phyloP scores from a whole-genome alignment of 1,139 yeast species.

The Dujonia santamariae region DNA sequence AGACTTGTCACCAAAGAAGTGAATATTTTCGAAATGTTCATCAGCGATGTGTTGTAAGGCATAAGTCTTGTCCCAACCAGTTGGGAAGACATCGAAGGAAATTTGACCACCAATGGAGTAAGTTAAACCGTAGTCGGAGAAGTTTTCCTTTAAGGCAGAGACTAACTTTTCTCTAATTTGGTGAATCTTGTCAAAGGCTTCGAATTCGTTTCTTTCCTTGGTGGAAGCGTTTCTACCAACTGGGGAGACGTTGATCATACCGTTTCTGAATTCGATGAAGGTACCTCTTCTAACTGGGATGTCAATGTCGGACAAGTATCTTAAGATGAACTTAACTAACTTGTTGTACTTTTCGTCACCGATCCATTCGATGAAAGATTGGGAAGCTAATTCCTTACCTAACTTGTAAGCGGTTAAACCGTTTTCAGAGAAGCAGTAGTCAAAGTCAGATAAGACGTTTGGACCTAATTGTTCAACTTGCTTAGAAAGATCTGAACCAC shows the following conservation, averaged over 20 bases:
- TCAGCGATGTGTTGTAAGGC: slow-evolving; percentile 87
- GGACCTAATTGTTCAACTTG: slow-evolving; percentile 95
- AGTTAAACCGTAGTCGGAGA: slow-evolving; percentile 81
- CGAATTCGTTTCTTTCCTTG: slow-evolving; percentile 89
- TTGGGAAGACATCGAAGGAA: slow-evolving; percentile 98
- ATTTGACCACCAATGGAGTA: slow-evolving; percentile 99
- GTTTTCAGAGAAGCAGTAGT: slow-evolving; percentile 95
- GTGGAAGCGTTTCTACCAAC: slow-evolving; percentile 97
- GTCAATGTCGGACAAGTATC: slow-evolving; percentile 81
- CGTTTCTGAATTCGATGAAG: slow-evolving; percentile 96
- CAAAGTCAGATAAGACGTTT: slow-evolving; percentile 74
- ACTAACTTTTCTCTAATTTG: slow-evolving; percentile 82
- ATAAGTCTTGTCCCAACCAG: slow-evolving; percentile 99
- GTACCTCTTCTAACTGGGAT: slow-evolving; percentile 97
- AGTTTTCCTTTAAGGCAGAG: slow-evolving; percentile 74
- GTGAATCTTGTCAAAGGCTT: slow-evolving; percentile 74
- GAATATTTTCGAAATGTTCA: slow-evolving; percentile 83
- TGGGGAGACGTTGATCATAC: slow-evolving; percentile 98
- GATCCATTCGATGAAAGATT: slow-evolving; percentile 90
- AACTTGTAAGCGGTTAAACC: slow-evolving; percentile 95
- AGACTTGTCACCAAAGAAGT: slow-evolving; percentile 98
- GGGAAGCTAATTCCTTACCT: slow-evolving; percentile 85
- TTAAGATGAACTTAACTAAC: slow-evolving; percentile 79
- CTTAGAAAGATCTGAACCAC: slow-evolving; percentile 93
- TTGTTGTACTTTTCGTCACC: slow-evolving; percentile 94